A percentile compares a stretch with the other conserved stretches of the same genome.
These are phyloP conservation scores for Dorcoceras hygrometricum DNA, from an alignment of 257 asterid species.

Conservation along the genomic window DNA sequence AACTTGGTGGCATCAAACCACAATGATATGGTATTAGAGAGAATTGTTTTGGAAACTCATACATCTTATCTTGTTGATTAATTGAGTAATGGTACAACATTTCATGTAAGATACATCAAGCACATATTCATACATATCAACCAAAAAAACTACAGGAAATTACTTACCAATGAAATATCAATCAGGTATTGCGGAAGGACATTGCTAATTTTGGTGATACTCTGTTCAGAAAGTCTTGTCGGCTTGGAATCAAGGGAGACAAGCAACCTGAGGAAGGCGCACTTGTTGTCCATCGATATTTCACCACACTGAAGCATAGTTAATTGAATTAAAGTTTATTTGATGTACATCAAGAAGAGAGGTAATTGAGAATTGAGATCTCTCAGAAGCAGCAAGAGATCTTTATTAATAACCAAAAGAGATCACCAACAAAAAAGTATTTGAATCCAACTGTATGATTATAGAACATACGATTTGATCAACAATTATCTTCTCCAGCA, in stretches of 20 bases:
- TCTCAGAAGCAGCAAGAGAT: slow-evolving; percentile 9
- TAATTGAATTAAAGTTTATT: slow-evolving; percentile 2
- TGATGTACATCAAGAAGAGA: slow-evolving; percentile 5
- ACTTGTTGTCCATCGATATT: slow-evolving; percentile 59
- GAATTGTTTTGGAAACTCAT: background rate
- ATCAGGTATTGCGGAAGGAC: slow-evolving; percentile 64
- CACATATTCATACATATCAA: background rate
- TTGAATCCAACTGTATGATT: slow-evolving; percentile 7
- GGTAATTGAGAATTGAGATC: slow-evolving; percentile 1
- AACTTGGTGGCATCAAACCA: background rate
- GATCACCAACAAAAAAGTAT: slow-evolving; percentile 2
- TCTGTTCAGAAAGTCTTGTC: slow-evolving; percentile 56
- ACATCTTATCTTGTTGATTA: background rate
- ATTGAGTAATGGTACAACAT: background rate
- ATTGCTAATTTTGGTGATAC: slow-evolving; percentile 48
- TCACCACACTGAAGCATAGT: slow-evolving; percentile 48
- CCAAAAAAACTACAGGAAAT: background rate
- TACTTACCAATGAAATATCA: slow-evolving; percentile 51
- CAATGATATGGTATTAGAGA: background rate
- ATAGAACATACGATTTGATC: slow-evolving; percentile 64
- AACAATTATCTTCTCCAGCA: slow-evolving; percentile 67
- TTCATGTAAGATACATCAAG: background rate
- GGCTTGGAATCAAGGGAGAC: slow-evolving; percentile 57
- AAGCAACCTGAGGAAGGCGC: slow-evolving; percentile 72
- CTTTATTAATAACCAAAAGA: background rate